Evolutionary conservation across 2,329 filamentous ascomycete species (phyloP).

Genomic region (Phialocephala subalpina): DNA sequence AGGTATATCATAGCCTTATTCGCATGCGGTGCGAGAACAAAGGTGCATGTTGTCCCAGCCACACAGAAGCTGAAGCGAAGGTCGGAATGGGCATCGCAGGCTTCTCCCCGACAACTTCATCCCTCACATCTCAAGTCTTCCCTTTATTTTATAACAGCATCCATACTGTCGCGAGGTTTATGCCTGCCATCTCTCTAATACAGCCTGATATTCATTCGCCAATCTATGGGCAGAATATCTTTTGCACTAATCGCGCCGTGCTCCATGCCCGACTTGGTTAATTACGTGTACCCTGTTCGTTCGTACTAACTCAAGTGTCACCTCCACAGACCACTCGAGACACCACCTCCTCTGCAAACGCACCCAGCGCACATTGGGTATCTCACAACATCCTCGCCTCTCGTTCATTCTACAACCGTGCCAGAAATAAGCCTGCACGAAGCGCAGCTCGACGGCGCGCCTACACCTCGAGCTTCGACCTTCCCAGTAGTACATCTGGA

Average conservation of each 20-base stretch:
- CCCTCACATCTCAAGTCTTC: neutral
- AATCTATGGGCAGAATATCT: conserved; percentile 18
- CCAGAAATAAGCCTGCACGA: conserved; percentile 47
- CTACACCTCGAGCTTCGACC: conserved; percentile 48
- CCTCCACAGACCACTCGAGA: conserved; percentile 38
- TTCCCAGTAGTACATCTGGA: conserved; percentile 40
- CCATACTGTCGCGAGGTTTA: conserved; percentile 19
- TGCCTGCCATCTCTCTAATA: conserved; percentile 21
- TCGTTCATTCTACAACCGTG: conserved; percentile 65
- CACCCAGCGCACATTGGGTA: conserved; percentile 73
- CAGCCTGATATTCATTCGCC: conserved; percentile 16
- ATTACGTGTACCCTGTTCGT: conserved; percentile 28
- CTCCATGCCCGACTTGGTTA: conserved; percentile 19
- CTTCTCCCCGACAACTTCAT: conserved; percentile 21
- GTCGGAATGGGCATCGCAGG: conserved; percentile 26
- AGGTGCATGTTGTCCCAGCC: neutral
- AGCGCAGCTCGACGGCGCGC: conserved; percentile 43
- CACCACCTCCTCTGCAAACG: conserved; percentile 58
- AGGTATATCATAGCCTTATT: neutral
- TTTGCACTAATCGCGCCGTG: conserved; percentile 28
- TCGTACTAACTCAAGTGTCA: conserved; percentile 31
- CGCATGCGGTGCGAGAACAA: conserved; percentile 4
- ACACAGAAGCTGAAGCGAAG: conserved; percentile 23
- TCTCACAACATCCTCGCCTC: conserved; percentile 72
- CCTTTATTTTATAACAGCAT: neutral